A percentile compares a stretch with the other conserved stretches of the same genome.
These are phyloP conservation scores for Nothophoma quercina DNA, from an alignment of 2,329 filamentous ascomycete species.

Conservation along the genomic window DNA sequence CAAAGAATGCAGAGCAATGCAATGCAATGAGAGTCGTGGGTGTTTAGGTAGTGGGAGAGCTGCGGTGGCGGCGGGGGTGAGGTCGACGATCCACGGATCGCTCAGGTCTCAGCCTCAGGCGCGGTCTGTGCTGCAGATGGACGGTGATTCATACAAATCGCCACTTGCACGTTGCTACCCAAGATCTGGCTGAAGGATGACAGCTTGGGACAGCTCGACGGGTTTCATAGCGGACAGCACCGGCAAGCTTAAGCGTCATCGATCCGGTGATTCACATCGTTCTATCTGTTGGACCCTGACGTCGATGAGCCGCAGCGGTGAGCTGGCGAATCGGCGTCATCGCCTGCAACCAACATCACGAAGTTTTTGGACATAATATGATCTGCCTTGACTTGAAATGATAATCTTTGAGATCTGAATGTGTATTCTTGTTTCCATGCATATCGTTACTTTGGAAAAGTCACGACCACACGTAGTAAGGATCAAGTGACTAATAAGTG, in stretches of 20 bases:
- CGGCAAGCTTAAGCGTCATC: slow-evolving; percentile 1
- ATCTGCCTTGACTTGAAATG: too few relatives aligned
- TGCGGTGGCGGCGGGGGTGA: slow-evolving; percentile 19
- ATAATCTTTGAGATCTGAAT: too few relatives aligned
- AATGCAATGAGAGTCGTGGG: slow-evolving; percentile 5
- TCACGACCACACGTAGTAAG: too few relatives aligned
- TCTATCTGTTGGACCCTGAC: slow-evolving; percentile 2
- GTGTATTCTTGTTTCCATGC: too few relatives aligned
- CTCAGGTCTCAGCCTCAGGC: slow-evolving; percentile 15
- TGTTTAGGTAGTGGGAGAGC: slow-evolving; percentile 9
- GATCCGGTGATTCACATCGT: neutral
- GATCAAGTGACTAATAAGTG: too few relatives aligned
- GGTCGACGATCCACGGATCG: slow-evolving; percentile 3
- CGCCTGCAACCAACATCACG: neutral
- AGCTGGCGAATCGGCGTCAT: slow-evolving; percentile 9
- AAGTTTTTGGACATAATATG: neutral
- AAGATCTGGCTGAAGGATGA: slow-evolving; percentile 4
- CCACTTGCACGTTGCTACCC: slow-evolving; percentile 11
- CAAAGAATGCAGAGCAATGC: slow-evolving; percentile 1
- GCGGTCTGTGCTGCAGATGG: slow-evolving; percentile 3
- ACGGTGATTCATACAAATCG: slow-evolving; percentile 12
- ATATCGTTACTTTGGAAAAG: too few relatives aligned
- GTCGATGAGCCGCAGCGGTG: slow-evolving; percentile 2
- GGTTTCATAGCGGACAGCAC: neutral
- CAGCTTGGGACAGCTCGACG: neutral